Base-by-base conservation (phyloP, 2,329 filamentous ascomycete species). In the Penicillium sp. region DNA sequence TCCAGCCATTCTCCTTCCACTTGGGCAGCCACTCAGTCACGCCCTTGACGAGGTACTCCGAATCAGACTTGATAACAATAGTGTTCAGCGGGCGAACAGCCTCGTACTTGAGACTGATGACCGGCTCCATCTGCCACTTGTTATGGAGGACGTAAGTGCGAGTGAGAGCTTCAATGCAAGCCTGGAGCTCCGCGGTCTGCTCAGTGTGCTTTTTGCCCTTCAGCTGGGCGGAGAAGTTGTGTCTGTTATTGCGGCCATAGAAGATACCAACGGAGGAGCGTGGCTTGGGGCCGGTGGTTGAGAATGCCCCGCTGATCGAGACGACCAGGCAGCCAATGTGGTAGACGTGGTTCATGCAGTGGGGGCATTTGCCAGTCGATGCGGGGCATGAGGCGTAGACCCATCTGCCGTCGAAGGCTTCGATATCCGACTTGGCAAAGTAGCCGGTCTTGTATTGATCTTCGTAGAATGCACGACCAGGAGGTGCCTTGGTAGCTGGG, bases 21-120 rank as follows among this genome's bases (percentile, higher is more conserved):
- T 68, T 65, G 2, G 63, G 54, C 6, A 77, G 64, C 64, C 66
- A 73, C 6, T 69, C 60, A 1, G 71, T 69, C 58, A 75, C 63
- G 4, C 70, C 66, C 24, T 73, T 64, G 1, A 75, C 70, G 5
- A 78, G 16, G 33, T 73, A 76, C n/a, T 62, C 64, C 0, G 75
- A 77, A 40, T 76, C 73, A 0, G 73, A 66, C 43, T 72, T 70
- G 55, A 76, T 69, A 3, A 67, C 54, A 1, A 69, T 31, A 0
- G 54, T 56, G 16, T 57, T 55, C 13, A 67, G 36, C 9, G 64
- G 64, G 31, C 35, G 9, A 24, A 33, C 36, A 16, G 41, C 13
- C 16, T 44, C 33, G 13, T 49, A 14, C 40, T 43, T 51, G 41
- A 41, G 51, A 9, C 31, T 31, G 31, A 9, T 10, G 7, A 31